phyloP scores from a whole-genome alignment of 1,284 basidiomycete genomes.

The Blastosporella zonata region DNA sequence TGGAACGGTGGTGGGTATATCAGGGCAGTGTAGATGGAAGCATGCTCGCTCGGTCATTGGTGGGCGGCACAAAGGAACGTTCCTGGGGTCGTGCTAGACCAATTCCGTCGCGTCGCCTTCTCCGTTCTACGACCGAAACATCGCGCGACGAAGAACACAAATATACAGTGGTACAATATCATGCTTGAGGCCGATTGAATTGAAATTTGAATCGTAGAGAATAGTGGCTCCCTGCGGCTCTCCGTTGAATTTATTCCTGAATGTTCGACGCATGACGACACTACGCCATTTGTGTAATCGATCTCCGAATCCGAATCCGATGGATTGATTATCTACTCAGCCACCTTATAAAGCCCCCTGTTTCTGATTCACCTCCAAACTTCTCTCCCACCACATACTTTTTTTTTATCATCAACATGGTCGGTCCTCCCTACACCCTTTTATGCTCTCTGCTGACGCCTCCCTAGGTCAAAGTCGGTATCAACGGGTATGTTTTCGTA shows the following conservation, averaged over 20 bases:
- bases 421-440: conserved; percentile 2
- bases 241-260: not conserved
- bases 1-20: not conserved
- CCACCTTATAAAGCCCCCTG: conserved; percentile 14
- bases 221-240: too few species aligned
- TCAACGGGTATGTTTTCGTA: conserved; percentile 75
- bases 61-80: conserved; percentile 8
- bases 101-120: not conserved
- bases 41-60: conserved; percentile 14
- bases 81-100: conserved; percentile 2
- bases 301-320: conserved; percentile 23
- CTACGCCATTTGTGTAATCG: conserved; percentile 8
- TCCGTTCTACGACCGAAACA: conserved; percentile 12
- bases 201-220: too few species aligned
- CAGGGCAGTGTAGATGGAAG: conserved; percentile 9
- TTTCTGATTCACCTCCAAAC: conserved; percentile 6
- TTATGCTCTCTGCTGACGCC: not conserved
- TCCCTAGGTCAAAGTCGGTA: conserved; percentile 78
- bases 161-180: not conserved
- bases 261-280: conserved; percentile 11
- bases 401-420: conserved; percentile 16
- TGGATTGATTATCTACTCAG: conserved; percentile 21
- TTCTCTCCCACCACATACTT: conserved; percentile 6
- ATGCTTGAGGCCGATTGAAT: not conserved
- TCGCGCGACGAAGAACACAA: not conserved